Evolutionary conservation across 2,329 filamentous ascomycete genomes (phyloP).

Genomic region (Colletotrichum acutatum): DNA sequence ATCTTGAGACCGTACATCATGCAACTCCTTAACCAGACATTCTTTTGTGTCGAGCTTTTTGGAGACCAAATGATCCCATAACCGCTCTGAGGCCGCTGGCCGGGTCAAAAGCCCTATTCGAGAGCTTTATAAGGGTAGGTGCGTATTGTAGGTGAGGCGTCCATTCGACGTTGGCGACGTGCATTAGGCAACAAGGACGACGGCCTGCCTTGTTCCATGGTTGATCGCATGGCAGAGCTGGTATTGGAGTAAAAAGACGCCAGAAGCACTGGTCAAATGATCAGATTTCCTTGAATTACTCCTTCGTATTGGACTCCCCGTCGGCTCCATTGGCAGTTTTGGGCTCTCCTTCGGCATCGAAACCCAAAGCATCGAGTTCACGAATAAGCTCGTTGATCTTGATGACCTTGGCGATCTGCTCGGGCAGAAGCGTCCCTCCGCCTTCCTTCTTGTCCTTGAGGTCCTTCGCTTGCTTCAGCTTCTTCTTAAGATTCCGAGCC

Average conservation of each 20-base stretch:
- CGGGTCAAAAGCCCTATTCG: background rate
- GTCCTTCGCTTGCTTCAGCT: slow-evolving; percentile 91
- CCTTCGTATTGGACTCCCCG: background rate
- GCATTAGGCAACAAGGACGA: background rate
- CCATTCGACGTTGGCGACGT: background rate
- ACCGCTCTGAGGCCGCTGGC: no score
- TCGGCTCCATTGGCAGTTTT: slow-evolving; percentile 42
- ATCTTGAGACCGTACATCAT: background rate
- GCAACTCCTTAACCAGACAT: background rate
- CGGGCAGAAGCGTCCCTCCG: slow-evolving; percentile 84
- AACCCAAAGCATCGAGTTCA: slow-evolving; percentile 86
- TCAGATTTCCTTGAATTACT: slow-evolving; percentile 11
- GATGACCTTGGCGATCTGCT: slow-evolving; percentile 97
- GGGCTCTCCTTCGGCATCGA: slow-evolving; percentile 80
- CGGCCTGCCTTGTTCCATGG: background rate
- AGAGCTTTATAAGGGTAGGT: background rate
- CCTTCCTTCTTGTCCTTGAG: slow-evolving; percentile 91
- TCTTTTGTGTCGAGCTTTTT: background rate
- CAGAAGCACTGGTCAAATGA: background rate
- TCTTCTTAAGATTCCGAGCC: slow-evolving; percentile 91
- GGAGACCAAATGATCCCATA: background rate
- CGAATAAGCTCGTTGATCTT: slow-evolving; percentile 95
- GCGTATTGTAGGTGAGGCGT: background rate
- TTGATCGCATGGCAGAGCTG: background rate
- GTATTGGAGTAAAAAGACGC: background rate